Conservation (phyloP, 2,329 filamentous ascomycete species). For the Neofusicoccum parvum region DNA sequence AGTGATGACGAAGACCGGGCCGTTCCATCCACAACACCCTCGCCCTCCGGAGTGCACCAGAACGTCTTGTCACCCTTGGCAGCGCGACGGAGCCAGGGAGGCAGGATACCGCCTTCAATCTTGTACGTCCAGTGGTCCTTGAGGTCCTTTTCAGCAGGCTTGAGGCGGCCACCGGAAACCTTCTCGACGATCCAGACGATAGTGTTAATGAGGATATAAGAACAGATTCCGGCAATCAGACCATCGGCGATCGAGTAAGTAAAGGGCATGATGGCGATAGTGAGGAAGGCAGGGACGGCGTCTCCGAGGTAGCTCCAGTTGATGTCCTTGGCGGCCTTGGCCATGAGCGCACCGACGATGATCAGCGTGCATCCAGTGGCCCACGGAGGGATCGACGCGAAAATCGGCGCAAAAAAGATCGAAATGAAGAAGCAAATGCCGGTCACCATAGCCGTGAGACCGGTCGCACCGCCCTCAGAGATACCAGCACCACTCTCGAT, state of each 20-base stretch:
- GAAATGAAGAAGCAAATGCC: constrained; percentile 85
- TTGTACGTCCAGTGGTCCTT: constrained; percentile 82
- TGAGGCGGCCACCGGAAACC: constrained; percentile 67
- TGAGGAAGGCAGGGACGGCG: constrained; percentile 80
- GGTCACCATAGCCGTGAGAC: constrained; percentile 76
- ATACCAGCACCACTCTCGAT: constrained; percentile 90
- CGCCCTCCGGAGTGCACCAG: constrained; percentile 49
- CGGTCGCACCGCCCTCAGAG: constrained; percentile 82
- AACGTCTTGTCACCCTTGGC: constrained; percentile 71
- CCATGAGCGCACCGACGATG: constrained; percentile 88
- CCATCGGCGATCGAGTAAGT: constrained; percentile 88
- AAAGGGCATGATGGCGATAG: constrained; percentile 84
- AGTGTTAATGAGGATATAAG: constrained; percentile 76
- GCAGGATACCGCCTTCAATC: constrained; percentile 73
- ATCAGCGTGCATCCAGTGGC: constrained; percentile 87
- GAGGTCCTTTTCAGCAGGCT: constrained; percentile 72
- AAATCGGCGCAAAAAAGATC: constrained; percentile 88
- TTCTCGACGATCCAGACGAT: constrained; percentile 69
- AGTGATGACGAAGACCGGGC: neutral
- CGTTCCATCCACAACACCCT: neutral
- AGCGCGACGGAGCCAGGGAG: constrained; percentile 70
- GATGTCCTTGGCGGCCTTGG: constrained; percentile 74
- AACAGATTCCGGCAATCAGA: constrained; percentile 76
- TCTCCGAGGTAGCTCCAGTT: constrained; percentile 89
- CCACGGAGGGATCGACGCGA: constrained; percentile 86